Evolutionary conservation across 2,329 filamentous ascomycete genomes (phyloP).

Genomic region (Trichoderma brevicompactum): DNA sequence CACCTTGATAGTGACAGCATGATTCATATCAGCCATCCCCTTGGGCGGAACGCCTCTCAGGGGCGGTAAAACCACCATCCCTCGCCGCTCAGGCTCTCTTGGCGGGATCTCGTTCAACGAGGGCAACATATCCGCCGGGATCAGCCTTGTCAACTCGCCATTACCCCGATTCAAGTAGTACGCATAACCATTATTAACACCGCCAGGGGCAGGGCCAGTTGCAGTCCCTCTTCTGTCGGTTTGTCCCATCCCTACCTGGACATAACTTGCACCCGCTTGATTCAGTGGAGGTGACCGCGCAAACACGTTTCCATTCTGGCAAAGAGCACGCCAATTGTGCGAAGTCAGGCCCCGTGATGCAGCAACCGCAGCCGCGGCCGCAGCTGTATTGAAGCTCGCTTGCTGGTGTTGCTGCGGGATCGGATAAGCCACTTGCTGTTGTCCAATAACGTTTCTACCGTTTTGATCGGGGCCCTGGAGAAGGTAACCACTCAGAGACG

Average conservation of each 20-base stretch:
- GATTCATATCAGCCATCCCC: conserved; percentile 45
- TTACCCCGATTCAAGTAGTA: conserved; percentile 61
- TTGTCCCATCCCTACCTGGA: neutral
- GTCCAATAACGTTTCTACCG: neutral
- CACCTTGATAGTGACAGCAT: conserved; percentile 47
- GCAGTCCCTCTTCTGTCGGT: neutral
- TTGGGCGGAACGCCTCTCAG: conserved; percentile 45
- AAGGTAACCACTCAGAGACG: neutral
- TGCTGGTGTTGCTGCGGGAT: conserved; percentile 20
- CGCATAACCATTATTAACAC: conserved; percentile 40
- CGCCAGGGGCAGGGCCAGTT: neutral
- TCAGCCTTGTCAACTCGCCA: conserved; percentile 57
- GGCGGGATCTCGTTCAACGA: conserved; percentile 50
- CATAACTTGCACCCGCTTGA: neutral
- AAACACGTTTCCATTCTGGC: neutral
- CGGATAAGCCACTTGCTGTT: conserved; percentile 2
- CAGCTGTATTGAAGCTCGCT: neutral
- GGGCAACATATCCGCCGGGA: conserved; percentile 60
- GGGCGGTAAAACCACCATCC: conserved; percentile 54
- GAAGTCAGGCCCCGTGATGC: conserved; percentile 10
- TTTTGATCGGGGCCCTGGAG: neutral
- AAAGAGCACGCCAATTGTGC: conserved; percentile 12
- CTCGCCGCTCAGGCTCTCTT: conserved; percentile 43
- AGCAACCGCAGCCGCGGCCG: neutral
- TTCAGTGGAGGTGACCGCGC: neutral